Evolutionary conservation across 140 eudicot species (phyloP), one percentile per base, ranked within the genome.

Genomic region (Senecio squalidus): DNA sequence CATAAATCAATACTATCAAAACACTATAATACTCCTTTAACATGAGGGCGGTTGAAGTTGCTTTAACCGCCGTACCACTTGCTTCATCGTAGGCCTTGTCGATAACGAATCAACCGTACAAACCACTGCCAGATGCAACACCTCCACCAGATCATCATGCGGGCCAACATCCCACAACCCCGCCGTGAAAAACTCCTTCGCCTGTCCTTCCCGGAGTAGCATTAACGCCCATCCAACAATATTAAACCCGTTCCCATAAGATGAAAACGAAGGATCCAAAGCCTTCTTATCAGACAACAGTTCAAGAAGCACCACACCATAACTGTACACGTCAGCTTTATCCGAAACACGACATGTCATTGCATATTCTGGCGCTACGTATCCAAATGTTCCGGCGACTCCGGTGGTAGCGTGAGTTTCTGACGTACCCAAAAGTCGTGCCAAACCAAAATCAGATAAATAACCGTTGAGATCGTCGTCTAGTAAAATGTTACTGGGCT

Each of bases 301-400:
- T 66, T 88, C 96, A 5, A 84, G 73, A n/a, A 88, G 71, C 45
- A 88, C 95, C 14, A 88, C 91, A n/a, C 96, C 95, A 28, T 84
- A 88, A 60, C 96, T 88, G 55, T 88, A 88, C 9, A 88, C 96
- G 15, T 88, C 96, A 0, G 95, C 96, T 73, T 88, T 88, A 43
- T 88, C 96, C 3, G 96, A 88, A 3, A 88, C 96, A 15, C 94
- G 89, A 47, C 96, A 88, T 1, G 95, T 84, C 88, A 82, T 84
- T 3, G 96, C 96, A 31, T 88, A 88, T 45, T 88, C 96, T 0
- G 96, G 96, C 4, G 96, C 96, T 9, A 88, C 96, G 55, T 88
- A 88, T 0, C 96, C 96, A 11, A 84, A 88, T 15, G 96, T 88
- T 39, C 96, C 96, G 2, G 96, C 94, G 2, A 78, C 86, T 6